These are phyloP conservation scores for Penicillium expansum DNA, from an alignment of 2,329 filamentous ascomycete genomes.

Conservation along the genomic window DNA sequence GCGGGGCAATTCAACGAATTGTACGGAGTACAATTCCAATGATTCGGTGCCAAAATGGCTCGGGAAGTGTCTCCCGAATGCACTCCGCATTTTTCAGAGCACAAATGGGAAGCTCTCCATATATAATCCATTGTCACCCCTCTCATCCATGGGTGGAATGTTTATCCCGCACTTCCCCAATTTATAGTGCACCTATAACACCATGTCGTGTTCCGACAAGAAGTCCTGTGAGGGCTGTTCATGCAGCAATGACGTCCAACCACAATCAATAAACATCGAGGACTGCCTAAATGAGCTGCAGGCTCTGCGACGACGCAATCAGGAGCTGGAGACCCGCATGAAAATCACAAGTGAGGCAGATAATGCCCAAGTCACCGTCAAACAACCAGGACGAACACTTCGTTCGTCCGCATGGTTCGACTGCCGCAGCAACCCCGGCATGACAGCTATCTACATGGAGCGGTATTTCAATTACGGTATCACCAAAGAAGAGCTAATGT, in stretches of 20 bases:
- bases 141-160: conserved; percentile 5
- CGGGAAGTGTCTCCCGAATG: conserved; percentile 1
- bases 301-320: conserved; percentile 38
- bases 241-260: conserved; percentile 24
- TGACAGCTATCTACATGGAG: conserved; percentile 51
- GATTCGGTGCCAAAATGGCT: conserved; percentile 1
- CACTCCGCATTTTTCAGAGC: not conserved
- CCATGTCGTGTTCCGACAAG: conserved; percentile 16
- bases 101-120: conserved; percentile 11
- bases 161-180: not conserved
- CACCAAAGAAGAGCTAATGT: conserved; percentile 50
- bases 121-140: conserved; percentile 7
- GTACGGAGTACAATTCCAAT: not conserved
- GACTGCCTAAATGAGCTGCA: conserved; percentile 43
- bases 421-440: conserved; percentile 42
- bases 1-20: not conserved
- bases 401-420: conserved; percentile 49
- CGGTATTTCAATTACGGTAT: conserved; percentile 53
- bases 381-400: conserved; percentile 31
- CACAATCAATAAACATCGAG: conserved; percentile 36
- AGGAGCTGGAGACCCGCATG: conserved; percentile 32
- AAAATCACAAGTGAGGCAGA: conserved; percentile 17
- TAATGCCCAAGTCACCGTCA: conserved; percentile 31
- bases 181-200: not conserved
- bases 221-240: conserved; percentile 37